Conservation (phyloP, 495 filamentous ascomycete species). For the Aspergillus ellipticus region DNA sequence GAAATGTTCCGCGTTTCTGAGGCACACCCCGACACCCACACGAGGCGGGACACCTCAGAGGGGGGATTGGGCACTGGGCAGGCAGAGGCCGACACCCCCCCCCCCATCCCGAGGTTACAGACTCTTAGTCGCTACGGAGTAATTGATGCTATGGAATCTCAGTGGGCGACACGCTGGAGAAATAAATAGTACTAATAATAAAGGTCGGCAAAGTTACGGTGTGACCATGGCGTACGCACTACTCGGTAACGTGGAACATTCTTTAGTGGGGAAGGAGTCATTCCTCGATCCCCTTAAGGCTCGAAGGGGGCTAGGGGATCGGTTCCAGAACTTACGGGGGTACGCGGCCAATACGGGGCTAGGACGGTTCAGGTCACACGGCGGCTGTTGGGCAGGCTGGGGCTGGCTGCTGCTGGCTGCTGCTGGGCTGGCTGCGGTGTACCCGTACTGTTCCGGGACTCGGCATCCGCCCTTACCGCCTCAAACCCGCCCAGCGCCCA, state of each 20-base stretch:
- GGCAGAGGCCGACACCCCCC: background rate
- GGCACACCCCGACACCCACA: background rate
- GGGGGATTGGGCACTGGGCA: background rate
- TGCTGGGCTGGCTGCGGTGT: background rate
- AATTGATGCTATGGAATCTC: background rate
- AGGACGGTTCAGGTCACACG: background rate
- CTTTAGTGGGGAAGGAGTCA: constrained; percentile 5
- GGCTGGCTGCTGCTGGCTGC: no score
- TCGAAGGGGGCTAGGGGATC: background rate
- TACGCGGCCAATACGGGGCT: background rate
- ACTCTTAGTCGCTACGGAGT: no score
- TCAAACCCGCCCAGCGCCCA: background rate
- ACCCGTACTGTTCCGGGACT: constrained; percentile 9
- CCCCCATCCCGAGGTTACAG: no score
- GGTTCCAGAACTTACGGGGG: constrained; percentile 2
- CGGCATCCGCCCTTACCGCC: constrained; percentile 14
- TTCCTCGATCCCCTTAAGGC: background rate
- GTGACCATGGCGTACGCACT: constrained; percentile 2
- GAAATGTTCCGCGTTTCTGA: background rate
- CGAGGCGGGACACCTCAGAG: background rate
- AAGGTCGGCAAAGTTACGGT: background rate
- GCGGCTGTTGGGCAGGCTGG: background rate
- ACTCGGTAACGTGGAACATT: constrained; percentile 10
- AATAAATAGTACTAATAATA: no score
- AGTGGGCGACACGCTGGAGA: no score